These are phyloP conservation scores for Diphasiastrum complanatum DNA, from an alignment of 83 land plant genomes.

Conservation along the genomic window DNA sequence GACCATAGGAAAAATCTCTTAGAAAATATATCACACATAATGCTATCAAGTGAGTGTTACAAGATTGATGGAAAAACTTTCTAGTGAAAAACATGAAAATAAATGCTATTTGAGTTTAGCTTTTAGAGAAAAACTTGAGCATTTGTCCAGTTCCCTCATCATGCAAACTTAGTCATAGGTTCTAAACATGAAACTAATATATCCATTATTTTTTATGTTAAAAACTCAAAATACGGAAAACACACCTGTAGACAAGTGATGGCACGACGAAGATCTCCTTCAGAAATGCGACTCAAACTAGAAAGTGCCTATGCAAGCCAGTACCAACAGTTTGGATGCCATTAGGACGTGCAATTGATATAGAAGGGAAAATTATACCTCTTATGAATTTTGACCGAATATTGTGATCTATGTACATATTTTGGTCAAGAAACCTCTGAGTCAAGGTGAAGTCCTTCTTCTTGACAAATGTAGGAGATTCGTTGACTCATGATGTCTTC, in stretches of 20 bases:
- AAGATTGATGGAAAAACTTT: no score
- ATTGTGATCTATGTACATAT: no score
- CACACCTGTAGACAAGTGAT: constrained; percentile 87
- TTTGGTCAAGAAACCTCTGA: constrained; percentile 55
- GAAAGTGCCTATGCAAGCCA: constrained; percentile 58
- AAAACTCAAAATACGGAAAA: background rate
- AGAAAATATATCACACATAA: no score
- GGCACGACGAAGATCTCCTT: constrained; percentile 95
- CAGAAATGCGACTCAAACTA: constrained; percentile 74
- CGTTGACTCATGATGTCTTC: constrained; percentile 73
- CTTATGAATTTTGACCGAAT: background rate
- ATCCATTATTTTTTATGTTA: no score
- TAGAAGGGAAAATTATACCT: background rate
- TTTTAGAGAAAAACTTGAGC: no score
- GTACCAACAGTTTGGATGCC: constrained; percentile 9
- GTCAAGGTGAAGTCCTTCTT: constrained; percentile 76
- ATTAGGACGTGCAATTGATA: background rate
- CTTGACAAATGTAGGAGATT: constrained; percentile 65
- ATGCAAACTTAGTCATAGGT: no score
- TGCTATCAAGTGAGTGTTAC: no score
- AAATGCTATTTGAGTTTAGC: no score
- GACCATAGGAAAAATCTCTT: no score
- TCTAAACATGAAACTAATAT: background rate
- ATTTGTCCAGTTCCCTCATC: no score
- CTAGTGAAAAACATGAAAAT: no score